Evolutionary conservation across 768 basidiomycete species (phyloP), one percentile per base, ranked within the genome.

Genomic region (Candolleomyces eurysporus): DNA sequence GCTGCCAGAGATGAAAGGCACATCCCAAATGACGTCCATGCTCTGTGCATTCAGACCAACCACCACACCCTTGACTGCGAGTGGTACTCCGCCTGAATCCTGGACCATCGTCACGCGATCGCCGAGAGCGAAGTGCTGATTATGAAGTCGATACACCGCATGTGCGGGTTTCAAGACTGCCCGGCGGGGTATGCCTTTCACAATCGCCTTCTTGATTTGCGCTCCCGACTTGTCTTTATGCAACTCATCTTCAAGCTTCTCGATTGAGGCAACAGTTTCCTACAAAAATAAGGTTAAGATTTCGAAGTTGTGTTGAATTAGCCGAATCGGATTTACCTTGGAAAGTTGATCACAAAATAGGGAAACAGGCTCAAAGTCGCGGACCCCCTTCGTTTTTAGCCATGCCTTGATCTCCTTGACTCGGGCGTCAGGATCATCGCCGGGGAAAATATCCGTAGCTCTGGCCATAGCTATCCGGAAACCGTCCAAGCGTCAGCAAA

Each of bases 1-100:
- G 2, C 84, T 82, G 7, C 97, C 97, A 21, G 94, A 88, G 86
- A 99, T 92, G 76, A 99, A 98, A 1, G 94, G 83, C 22, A 90
- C 88, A 72, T 99, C 97, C 92, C 97, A 98, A 0, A 96, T 84
- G 22, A 98, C 90, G 72, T 98, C 97, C 84, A 98, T 90, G 4
- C 90, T 86, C 69, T 89, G 91, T 2, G 88, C 76, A 67, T 89
- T 92, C 68, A 99, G 75, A 14, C 96, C 93, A 57, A 98, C 85
- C 26, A 98, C 95, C 16, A 96, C 93, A 21, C 97, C 97, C 75
- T 96, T 98, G 56, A 88, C 89, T 0, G 88, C 87, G 14, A 98
- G 79, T 1, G 96, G 94, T 0, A 98, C 96, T 39, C 90, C 87
- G 31, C 96, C 96, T 0, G 95, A 89, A 70, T 98, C 97, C 66